Base-by-base conservation (phyloP, 108 stramenopile genomes). In the Mayamaea pseudoterrestris region DNA sequence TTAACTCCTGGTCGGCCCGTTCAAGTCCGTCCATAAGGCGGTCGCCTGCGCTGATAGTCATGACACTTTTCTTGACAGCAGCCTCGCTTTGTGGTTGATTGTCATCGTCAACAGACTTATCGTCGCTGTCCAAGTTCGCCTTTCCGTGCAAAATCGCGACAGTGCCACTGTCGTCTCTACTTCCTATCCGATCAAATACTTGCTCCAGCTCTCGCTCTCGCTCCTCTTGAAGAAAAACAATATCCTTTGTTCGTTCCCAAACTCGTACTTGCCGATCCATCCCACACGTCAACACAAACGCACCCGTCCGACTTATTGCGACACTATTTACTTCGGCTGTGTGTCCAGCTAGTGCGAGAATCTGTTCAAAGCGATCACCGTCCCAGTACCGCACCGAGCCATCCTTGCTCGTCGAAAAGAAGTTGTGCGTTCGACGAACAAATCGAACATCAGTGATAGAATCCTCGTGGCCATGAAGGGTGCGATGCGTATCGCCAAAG, bases 401-500 rank as follows among this genome's bases (percentile, higher is more conserved):
- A 66, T 99, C 98, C 63, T 98, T 99, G 23, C 82, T 84, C 13
- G 81, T 62, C 13, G 93, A 90, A 61, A 98, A 93, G 61, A 97
- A 93, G 74, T 83, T 86, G 69, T 99, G 98, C 21, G 96, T 97
- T 27, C 73, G 57, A 26, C 63, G 67, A 9, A 93, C 74, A 52
- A 95, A 98, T 21, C 66, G 43, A 25, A 98, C 45, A 52, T 88
- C 78, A 31, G 94, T 99, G 31, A 99, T 79, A 12, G 92, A 86
- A 53, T 97, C 98, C 45, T 87, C 72, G 60, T 99, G 98, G n/a
- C 94, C 98, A 56, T 95, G 77, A 23, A 98, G 60, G 27, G 90
- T 93, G 24, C 92, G 74, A 65, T 98, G 98, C 25, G 95, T 96
- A 56, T 99, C 98, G 30, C 98, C 98, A 64, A 99, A 99, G 50